Base-by-base conservation (phyloP, 768 basidiomycete species). In the Kondoa subrosea region DNA sequence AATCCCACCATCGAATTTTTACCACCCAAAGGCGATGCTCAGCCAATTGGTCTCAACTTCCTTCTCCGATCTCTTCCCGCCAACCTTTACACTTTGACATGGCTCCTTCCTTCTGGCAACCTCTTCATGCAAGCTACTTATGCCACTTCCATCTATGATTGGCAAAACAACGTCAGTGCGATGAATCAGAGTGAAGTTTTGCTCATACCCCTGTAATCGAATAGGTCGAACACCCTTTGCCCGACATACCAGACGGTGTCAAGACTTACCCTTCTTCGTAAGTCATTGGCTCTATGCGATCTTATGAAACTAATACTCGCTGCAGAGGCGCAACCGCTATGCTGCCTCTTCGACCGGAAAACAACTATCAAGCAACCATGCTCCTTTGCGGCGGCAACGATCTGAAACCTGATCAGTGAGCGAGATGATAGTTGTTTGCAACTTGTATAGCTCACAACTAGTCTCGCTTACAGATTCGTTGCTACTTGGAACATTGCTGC, bases 241-340 rank as follows among this genome's bases (percentile, higher is more conserved):
- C 77, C 21, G 82, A 85, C 73, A 56, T 71, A 66, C 60, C 73
- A 16, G 72, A 71, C 65, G 84, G 91, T 59, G 84, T 83, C 26
- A 86, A 90, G 33, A 87, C 89, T 2, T 92, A 92, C 75, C 91
- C 91, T 17, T 92, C 89, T 0, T 91, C 91, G n/a, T n/a, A n/a
- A n/a, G n/a, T n/a, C n/a, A n/a, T n/a, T n/a, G n/a, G n/a, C n/a
- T n/a, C n/a, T n/a, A n/a, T n/a, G n/a, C n/a, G n/a, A n/a, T n/a
- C n/a, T n/a, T n/a, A n/a, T n/a, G n/a, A n/a, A n/a, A n/a, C n/a
- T n/a, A n/a, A n/a, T n/a, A n/a, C n/a, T n/a, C n/a, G n/a, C n/a
- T n/a, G n/a, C n/a, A n/a, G n/a, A 8, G 92, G 87, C 50, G 92
- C 87, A 1, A 84, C 83, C 1, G 87, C 88, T 63, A 91, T 97